Percentiles rank a stretch among this genome's conserved stretches.
Conservation (phyloP, 441 rosid species). For the Gossypium schwendimanii region DNA sequence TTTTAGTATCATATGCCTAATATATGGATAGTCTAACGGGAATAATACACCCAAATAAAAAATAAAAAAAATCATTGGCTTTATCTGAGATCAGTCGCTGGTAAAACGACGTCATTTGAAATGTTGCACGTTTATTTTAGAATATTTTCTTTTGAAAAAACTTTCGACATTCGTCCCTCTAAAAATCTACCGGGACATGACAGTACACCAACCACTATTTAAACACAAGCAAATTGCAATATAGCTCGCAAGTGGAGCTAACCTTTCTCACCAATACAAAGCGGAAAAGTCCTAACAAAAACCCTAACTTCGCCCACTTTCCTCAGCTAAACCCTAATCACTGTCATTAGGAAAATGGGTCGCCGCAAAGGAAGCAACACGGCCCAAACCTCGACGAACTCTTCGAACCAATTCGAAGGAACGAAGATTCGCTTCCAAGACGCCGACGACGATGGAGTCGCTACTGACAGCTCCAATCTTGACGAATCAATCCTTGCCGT, state of each 20-base stretch:
- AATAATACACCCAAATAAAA: not conserved
- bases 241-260: not conserved
- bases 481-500: conserved; percentile 31
- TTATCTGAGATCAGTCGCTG: not conserved
- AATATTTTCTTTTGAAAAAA: not conserved
- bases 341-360: conserved; percentile 37
- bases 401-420: conserved; percentile 18
- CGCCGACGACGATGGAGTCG: conserved; percentile 31
- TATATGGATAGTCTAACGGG: not conserved
- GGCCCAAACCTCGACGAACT: conserved; percentile 25
- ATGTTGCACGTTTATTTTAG: not conserved
- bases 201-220: not conserved
- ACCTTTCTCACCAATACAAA: not conserved
- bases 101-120: not conserved
- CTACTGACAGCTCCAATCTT: conserved; percentile 25
- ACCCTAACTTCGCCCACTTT: not conserved
- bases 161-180: not conserved
- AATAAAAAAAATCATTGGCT: too few relatives aligned
- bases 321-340: conserved; percentile 31
- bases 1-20: not conserved
- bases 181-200: not conserved
- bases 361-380: conserved; percentile 38
- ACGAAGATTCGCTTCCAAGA: conserved; percentile 38
- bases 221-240: not conserved
- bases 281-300: not conserved